A percentile compares a stretch with the other conserved stretches of the same genome.
phyloP scores from a whole-genome alignment of 768 basidiomycete species.

The Tulasnella sp. region DNA sequence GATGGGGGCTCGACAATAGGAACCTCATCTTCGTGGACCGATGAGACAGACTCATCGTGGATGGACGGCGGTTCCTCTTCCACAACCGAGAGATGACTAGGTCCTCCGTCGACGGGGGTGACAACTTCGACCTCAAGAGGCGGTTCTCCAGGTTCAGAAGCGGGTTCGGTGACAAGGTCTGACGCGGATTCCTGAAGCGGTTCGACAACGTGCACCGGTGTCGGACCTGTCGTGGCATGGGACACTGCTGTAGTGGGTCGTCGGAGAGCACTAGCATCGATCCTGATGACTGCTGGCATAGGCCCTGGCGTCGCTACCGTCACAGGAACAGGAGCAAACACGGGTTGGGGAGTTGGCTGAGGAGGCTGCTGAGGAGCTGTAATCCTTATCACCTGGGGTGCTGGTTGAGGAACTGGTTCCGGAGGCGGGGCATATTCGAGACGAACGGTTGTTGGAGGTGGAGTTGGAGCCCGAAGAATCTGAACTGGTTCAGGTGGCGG shows the following conservation, averaged over 20 bases:
- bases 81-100: not conserved
- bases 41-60: not conserved
- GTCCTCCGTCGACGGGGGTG: not conserved
- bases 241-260: not conserved
- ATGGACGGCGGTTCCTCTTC: not conserved
- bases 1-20: constrained; percentile 2
- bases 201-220: not conserved
- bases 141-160: not conserved
- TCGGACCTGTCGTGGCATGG: not conserved
- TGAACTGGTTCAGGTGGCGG: not conserved
- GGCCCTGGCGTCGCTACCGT: not conserved
- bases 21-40: not conserved
- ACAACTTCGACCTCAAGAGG: not conserved
- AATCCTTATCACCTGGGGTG: constrained; percentile 15
- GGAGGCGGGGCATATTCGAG: not conserved
- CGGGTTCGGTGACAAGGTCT: not conserved
- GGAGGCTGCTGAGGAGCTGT: not conserved
- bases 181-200: not conserved
- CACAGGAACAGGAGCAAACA: not conserved
- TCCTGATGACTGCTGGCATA: constrained; percentile 7
- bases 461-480: not conserved
- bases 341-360: not conserved
- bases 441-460: constrained; percentile 17
- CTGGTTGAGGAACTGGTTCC: not conserved
- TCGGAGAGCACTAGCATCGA: constrained; percentile 19